Conservation (phyloP, 2,329 filamentous ascomycete genomes). For the Fusarium proliferatum region DNA sequence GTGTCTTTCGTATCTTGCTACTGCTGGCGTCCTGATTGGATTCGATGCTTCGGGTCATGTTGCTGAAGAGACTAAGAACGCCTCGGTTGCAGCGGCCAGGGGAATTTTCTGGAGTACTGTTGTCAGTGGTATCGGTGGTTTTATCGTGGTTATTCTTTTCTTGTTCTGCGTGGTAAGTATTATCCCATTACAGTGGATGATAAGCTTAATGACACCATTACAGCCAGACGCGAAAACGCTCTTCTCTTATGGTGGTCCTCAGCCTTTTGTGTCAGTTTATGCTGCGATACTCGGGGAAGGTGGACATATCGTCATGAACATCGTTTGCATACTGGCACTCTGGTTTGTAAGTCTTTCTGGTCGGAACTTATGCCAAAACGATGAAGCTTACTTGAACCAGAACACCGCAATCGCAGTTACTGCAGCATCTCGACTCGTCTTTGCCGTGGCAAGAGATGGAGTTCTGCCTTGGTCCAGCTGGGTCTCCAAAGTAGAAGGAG, state of each 20-base stretch:
- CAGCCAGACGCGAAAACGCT: neutral
- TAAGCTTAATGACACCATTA: neutral
- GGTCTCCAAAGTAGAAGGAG: neutral
- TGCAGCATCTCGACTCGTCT: neutral
- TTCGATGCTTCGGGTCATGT: neutral
- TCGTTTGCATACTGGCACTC: neutral
- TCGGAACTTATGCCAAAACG: too few relatives aligned
- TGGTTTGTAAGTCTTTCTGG: neutral
- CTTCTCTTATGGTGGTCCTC: neutral
- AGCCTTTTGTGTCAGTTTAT: neutral
- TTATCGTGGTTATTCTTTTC: neutral
- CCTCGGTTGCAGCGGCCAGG: neutral
- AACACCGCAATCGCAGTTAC: neutral
- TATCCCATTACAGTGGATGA: accelerated
- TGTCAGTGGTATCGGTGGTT: neutral
- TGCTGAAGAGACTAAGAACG: neutral
- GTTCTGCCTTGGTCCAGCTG: neutral
- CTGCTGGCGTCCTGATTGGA: neutral
- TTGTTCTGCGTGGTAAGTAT: constrained; percentile 3
- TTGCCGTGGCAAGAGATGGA: neutral
- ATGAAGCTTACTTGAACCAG: neutral
- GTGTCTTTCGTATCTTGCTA: neutral
- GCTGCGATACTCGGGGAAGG: neutral
- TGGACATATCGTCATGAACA: neutral
- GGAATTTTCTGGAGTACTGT: constrained; percentile 4